Evolutionary conservation across 345 rosid species (phyloP).

Genomic region (Turritis glabra): DNA sequence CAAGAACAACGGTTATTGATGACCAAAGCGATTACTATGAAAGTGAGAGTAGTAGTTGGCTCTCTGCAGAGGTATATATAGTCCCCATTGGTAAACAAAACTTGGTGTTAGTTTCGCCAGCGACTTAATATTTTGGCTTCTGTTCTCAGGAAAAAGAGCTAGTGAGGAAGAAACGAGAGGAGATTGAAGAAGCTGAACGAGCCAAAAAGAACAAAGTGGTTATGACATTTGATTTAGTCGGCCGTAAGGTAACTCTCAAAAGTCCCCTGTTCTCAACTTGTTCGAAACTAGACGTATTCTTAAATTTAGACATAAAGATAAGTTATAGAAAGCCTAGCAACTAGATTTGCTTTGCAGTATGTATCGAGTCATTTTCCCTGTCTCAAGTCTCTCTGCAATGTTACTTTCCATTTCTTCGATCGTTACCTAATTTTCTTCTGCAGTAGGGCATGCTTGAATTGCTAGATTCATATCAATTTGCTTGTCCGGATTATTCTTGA

Average conservation of each 20-base stretch:
- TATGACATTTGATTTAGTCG: conserved; percentile 88
- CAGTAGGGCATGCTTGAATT: not conserved
- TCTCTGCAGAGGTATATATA: conserved; percentile 73
- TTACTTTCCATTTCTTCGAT: not conserved
- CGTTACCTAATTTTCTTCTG: not conserved
- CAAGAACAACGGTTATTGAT: conserved; percentile 91
- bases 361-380: not conserved
- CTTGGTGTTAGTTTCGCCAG: not conserved
- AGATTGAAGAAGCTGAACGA: conserved; percentile 74
- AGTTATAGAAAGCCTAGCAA: not conserved
- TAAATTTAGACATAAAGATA: not conserved
- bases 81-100: not conserved
- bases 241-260: conserved; percentile 70
- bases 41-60: conserved; percentile 90
- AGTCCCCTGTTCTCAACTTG: not conserved
- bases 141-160: conserved; percentile 76
- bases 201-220: conserved; percentile 75
- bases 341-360: not conserved
- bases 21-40: conserved; percentile 98
- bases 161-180: conserved; percentile 73
- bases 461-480: not conserved
- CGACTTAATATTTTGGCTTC: not conserved
- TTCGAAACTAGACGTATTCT: not conserved
- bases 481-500: no score
- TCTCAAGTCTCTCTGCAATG: not conserved